Evolutionary conservation across 352 stramenopile genomes (phyloP).

Genomic region (Pythium insidiosum): DNA sequence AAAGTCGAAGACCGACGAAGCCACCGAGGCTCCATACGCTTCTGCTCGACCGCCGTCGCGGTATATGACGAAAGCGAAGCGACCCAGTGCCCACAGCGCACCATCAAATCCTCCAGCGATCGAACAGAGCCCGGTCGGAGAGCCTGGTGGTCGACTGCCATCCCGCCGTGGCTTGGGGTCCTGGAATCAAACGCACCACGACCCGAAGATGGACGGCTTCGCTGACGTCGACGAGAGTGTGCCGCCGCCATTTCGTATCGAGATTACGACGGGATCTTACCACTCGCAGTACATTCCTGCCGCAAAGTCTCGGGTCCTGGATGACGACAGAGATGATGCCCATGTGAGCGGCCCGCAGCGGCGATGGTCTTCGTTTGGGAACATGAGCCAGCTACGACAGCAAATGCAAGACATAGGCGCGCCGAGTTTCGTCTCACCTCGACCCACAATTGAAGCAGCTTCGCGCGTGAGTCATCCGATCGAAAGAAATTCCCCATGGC

Average conservation of each 20-base stretch:
- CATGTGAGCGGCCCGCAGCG: conserved; percentile 20
- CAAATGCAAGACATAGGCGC: too few relatives aligned
- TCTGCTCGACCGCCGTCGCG: conserved; percentile 56
- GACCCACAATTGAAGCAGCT: background rate
- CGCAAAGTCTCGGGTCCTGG: conserved; percentile 1
- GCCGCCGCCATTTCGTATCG: conserved; percentile 68
- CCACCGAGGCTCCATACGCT: too few relatives aligned
- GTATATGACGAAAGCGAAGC: conserved; percentile 69
- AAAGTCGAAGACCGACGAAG: too few relatives aligned
- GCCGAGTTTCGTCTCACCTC: too few relatives aligned
- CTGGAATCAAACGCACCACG: conserved; percentile 53
- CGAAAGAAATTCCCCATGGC: background rate
- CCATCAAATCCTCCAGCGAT: conserved; percentile 14
- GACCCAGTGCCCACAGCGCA: background rate
- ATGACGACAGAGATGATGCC: conserved; percentile 11
- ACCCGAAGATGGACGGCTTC: conserved; percentile 74
- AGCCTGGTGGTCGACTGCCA: conserved; percentile 4
- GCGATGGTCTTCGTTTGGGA: conserved; percentile 34
- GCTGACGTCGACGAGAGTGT: conserved; percentile 74
- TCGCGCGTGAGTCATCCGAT: background rate
- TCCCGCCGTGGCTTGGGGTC: conserved; percentile 39
- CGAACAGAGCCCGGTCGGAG: background rate
- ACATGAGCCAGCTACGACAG: conserved; percentile 24
- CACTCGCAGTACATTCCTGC: conserved; percentile 10
- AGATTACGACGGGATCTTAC: conserved; percentile 55